Evolutionary conservation across 2,329 filamentous ascomycete species (phyloP).

Genomic region (Colletotrichum australisinense): DNA sequence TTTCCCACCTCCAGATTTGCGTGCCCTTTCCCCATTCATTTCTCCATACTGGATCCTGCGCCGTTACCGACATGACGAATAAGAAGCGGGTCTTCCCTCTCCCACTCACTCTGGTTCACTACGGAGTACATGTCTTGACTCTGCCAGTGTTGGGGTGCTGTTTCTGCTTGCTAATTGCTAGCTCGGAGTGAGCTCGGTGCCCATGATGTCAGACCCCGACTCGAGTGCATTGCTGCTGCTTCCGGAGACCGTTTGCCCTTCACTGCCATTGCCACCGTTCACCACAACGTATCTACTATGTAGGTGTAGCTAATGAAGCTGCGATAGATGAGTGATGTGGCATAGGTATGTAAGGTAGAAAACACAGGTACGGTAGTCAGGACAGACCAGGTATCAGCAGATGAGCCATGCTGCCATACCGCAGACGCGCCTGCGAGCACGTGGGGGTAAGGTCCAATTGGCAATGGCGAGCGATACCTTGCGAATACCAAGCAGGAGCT

Average conservation of each 20-base stretch:
- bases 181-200: slow-evolving; percentile 30
- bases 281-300: background rate
- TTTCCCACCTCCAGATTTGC: slow-evolving; percentile 5
- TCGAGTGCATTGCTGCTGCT: background rate
- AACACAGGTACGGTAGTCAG: background rate
- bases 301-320: background rate
- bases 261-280: background rate
- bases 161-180: background rate
- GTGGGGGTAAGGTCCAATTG: slow-evolving; percentile 13
- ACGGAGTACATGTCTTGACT: no score
- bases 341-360: background rate
- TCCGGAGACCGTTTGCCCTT: background rate
- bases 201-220: slow-evolving; percentile 33
- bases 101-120: background rate
- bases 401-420: background rate
- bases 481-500: background rate
- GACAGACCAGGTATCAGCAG: background rate
- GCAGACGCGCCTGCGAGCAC: slow-evolving; percentile 18
- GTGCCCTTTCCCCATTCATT: slow-evolving; percentile 30
- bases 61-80: slow-evolving; percentile 12
- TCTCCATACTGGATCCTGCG: slow-evolving; percentile 20
- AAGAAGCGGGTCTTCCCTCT: slow-evolving; percentile 13
- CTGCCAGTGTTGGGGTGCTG: background rate
- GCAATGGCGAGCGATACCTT: slow-evolving; percentile 1
- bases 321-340: background rate